phyloP scores from a whole-genome alignment of 495 filamentous ascomycete genomes.

The Letharia columbiana region DNA sequence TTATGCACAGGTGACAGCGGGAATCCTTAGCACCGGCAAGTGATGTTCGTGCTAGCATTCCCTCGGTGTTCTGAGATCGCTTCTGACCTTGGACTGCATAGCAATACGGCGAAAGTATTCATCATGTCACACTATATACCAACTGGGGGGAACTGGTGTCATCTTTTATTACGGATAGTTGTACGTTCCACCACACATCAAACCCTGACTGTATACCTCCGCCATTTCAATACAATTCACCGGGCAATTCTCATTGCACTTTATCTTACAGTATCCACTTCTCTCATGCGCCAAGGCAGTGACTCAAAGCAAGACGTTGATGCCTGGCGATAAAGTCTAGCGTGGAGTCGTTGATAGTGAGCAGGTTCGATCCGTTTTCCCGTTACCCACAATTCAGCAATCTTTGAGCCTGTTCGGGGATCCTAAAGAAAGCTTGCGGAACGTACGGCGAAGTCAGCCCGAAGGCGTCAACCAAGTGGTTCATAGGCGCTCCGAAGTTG shows the following conservation, averaged over 20 bases:
- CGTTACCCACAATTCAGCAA: background rate
- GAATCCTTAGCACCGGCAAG: too few relatives aligned
- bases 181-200: background rate
- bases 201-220: background rate
- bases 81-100: too few relatives aligned
- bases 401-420: background rate
- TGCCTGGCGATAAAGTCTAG: background rate
- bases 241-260: background rate
- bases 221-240: background rate
- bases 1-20: too few relatives aligned
- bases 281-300: background rate
- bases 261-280: slow-evolving; percentile 2
- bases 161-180: background rate
- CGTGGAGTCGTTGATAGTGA: background rate
- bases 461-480: background rate
- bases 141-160: too few relatives aligned
- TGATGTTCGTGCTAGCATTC: too few relatives aligned
- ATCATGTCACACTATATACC: too few relatives aligned
- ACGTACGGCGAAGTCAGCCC: background rate
- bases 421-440: background rate
- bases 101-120: too few relatives aligned
- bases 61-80: too few relatives aligned
- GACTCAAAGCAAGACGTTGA: background rate
- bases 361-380: background rate
- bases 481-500: background rate